Evolutionary conservation across 371 early-diverging fungal species (phyloP), one percentile per base, ranked within the genome.

Genomic region (Coemansia sp.): DNA sequence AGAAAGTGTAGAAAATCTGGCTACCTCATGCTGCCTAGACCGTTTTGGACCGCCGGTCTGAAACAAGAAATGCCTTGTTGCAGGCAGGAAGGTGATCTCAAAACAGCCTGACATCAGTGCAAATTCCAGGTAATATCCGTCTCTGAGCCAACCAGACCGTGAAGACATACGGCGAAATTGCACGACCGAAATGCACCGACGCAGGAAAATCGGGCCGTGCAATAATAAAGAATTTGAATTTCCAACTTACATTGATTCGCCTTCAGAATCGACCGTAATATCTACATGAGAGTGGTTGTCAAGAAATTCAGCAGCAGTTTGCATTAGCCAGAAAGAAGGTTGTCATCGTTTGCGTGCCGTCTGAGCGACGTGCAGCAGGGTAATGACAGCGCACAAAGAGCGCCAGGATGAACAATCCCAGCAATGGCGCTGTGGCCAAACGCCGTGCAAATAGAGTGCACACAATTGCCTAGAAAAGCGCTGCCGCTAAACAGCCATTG

Each of bases 161-260:
- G 52, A 8, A 44, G 44, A 44, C 44, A 44, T n/a, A 33, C 33
- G 33, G 33, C 33, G 33, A 33, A 33, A 51, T 21, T 21, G 20
- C 52, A 51, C 21, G 52, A 48, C 20, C 1, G 48, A 48, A 48
- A 48, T 48, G 52, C 52, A 12, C 20, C 44, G 44, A 16, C n/a
- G 52, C 52, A 23, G 23, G 20, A 50, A n/a, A 21, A n/a, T 9
- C 18, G 51, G 25, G 14, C 18, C 52, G 23, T 25, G 52, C 25
- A 25, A 21, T 26, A 21, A 21, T 11, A 21, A 55, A 30, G 14
- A 1, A 28, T n/a, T n/a, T 7, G 12, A 18, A 33, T 14, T 28
- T 4, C 8, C 20, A 50, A 80, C 85, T 72, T 85, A 87, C 87
- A 87, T 86, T 66, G 83, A 83, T 65, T 87, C 87, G 20, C 87